Evolutionary conservation across 306 rosid genomes (phyloP).

Genomic region (Trichosanthes truncata): DNA sequence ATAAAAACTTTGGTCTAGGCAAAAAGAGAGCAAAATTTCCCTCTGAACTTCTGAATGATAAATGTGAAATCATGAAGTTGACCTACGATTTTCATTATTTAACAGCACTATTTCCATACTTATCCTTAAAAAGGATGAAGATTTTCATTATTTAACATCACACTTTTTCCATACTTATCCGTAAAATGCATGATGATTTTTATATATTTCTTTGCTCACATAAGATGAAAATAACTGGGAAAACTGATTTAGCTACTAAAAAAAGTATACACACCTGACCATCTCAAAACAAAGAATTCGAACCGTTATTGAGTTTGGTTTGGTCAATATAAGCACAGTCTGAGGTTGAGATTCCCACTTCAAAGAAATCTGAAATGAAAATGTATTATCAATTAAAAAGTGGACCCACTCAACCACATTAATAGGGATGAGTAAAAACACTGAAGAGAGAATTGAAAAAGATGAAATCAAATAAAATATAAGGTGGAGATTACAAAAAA

Average conservation of each 20-base stretch:
- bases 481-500: neutral
- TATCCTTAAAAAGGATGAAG: neutral
- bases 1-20: neutral
- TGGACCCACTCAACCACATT: neutral
- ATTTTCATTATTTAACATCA: neutral
- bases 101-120: neutral
- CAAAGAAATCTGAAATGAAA: conserved; percentile 75
- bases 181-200: neutral
- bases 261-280: conserved; percentile 51
- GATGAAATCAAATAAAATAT: neutral
- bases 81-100: neutral
- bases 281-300: conserved; percentile 77
- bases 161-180: neutral
- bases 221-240: neutral
- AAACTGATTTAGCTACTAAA: conserved; percentile 13
- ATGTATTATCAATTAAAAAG: conserved; percentile 24
- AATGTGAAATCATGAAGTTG: neutral
- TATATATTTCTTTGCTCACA: neutral
- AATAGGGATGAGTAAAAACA: neutral
- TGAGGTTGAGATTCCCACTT: conserved; percentile 91
- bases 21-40: neutral
- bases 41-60: neutral
- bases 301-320: conserved; percentile 84
- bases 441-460: neutral
- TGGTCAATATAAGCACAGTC: conserved; percentile 80